Evolutionary conservation across 2,329 filamentous ascomycete species (phyloP), one percentile per base, ranked within the genome.

Genomic region (Diplodia scrobiculata): DNA sequence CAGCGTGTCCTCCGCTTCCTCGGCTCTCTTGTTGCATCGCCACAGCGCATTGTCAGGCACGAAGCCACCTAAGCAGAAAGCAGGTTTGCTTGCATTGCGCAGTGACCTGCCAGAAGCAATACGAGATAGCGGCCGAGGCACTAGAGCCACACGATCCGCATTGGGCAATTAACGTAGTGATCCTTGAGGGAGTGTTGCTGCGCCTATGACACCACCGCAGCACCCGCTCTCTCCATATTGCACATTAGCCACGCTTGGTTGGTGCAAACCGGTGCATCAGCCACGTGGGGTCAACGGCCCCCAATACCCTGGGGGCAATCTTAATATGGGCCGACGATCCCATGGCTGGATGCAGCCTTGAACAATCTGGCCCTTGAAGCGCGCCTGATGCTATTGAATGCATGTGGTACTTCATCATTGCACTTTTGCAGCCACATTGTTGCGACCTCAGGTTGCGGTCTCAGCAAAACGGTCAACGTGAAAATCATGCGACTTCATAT

Each of bases 121-220:
- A 62, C 58, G 58, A 50, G 45, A 17, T 50, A 50, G 41, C 13
- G 47, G 14, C 38, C 17, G 54, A 47, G 29, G 11, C 45, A 50
- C 41, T 62, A 62, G 21, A 50, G 58, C 58, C 58, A 62, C 58
- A 62, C 58, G 45, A 62, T 27, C 58, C 58, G n/a, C n/a, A 62
- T 50, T 1, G 41, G 48, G 58, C 36, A 62, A 32, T n/a, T 19
- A 9, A 7, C 25, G 1, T 36, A 38, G 58, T 51, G 58, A 62
- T 62, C 58, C 1, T 34, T 10, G 58, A 11, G 58, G 14, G 58
- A 36, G 25, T 9, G 29, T 36, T 36, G 29, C 29, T 5, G 58
- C 10, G 19, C n/a, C 14, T 45, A 62, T 50, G 45, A 50, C 45
- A 50, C 48, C 19, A 25, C 45, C 48, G 10, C 10, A 17, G 34